Evolutionary conservation across 1,139 yeast species (phyloP).

Genomic region (Blastobotrys illinoisensis): DNA sequence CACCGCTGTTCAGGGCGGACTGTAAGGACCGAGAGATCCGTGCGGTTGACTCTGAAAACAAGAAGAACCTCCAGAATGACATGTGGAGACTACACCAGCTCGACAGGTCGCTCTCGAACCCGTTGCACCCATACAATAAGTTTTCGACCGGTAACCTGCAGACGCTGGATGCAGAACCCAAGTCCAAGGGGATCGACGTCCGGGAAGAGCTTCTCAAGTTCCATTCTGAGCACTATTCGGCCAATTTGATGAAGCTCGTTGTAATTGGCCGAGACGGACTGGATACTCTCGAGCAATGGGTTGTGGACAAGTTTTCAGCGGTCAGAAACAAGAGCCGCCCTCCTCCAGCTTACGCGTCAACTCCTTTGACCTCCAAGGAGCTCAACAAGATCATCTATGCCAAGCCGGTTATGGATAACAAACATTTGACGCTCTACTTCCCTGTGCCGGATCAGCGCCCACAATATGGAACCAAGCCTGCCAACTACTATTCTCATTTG

Average conservation of each 20-base stretch:
- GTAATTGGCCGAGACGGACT: constrained; percentile 77
- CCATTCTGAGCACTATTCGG: constrained; percentile 52
- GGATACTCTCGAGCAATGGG: constrained; percentile 67
- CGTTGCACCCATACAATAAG: constrained; percentile 62
- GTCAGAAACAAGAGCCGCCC: constrained; percentile 53
- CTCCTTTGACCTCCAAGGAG: constrained; percentile 43
- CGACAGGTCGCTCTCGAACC: constrained; percentile 67
- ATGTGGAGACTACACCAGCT: constrained; percentile 84
- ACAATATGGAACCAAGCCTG: constrained; percentile 65
- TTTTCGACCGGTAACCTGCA: constrained; percentile 68
- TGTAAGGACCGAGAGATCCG: constrained; percentile 89
- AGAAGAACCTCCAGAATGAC: constrained; percentile 87
- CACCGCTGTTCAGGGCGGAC: constrained; percentile 72
- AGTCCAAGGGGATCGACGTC: constrained; percentile 49
- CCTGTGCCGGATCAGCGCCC: constrained; percentile 66
- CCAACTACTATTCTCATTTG: constrained; percentile 67
- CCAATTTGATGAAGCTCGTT: constrained; percentile 82
- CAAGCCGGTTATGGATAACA: constrained; percentile 77
- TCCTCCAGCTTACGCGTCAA: constrained; percentile 44
- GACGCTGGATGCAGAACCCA: constrained; percentile 57
- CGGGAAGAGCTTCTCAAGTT: constrained; percentile 61
- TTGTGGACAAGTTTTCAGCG: constrained; percentile 56
- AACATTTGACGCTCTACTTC: constrained; percentile 62
- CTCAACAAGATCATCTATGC: constrained; percentile 55
- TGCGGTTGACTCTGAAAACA: constrained; percentile 95